These are phyloP conservation scores for Russula vinacea DNA, from an alignment of 768 basidiomycete species.

Conservation along the genomic window DNA sequence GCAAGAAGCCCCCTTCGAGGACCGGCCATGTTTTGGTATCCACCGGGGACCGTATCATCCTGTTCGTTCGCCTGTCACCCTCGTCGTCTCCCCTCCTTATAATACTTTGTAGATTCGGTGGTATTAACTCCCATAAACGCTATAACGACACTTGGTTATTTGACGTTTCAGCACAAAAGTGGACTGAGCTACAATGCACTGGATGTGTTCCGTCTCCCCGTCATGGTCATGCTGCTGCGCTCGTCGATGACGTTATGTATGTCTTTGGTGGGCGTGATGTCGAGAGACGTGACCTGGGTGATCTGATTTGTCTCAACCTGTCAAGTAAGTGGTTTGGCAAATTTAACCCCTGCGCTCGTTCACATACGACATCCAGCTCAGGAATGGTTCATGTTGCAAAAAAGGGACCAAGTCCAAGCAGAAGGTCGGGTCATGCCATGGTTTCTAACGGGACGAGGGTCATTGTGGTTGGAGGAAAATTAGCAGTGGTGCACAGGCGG, in stretches of 20 bases:
- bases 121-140: slow-evolving; percentile 96
- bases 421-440: slow-evolving; percentile 96
- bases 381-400: slow-evolving; percentile 99
- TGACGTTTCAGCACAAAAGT: slow-evolving; percentile 72
- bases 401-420: slow-evolving; percentile 93
- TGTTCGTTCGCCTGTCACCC: slow-evolving; percentile 24
- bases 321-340: slow-evolving; percentile 64
- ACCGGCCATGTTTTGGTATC: slow-evolving; percentile 90
- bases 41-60: slow-evolving; percentile 51
- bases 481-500: slow-evolving; percentile 66
- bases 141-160: slow-evolving; percentile 99
- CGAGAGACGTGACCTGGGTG: slow-evolving; percentile 91
- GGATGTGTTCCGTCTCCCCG: slow-evolving; percentile 94
- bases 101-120: slow-evolving; percentile 69
- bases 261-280: slow-evolving; percentile 96
- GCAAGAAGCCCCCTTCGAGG: slow-evolving; percentile 70
- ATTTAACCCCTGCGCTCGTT: neutral
- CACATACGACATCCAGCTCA: slow-evolving; percentile 56
- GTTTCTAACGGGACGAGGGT: slow-evolving; percentile 85
- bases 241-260: slow-evolving; percentile 97
- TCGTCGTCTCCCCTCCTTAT: slow-evolving; percentile 6
- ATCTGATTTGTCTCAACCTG: slow-evolving; percentile 95
- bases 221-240: slow-evolving; percentile 94
- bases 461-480: slow-evolving; percentile 95
- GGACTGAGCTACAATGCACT: slow-evolving; percentile 93